phyloP scores from a whole-genome alignment of 108 stramenopile species.

The Nannochloropsis oceanica region DNA sequence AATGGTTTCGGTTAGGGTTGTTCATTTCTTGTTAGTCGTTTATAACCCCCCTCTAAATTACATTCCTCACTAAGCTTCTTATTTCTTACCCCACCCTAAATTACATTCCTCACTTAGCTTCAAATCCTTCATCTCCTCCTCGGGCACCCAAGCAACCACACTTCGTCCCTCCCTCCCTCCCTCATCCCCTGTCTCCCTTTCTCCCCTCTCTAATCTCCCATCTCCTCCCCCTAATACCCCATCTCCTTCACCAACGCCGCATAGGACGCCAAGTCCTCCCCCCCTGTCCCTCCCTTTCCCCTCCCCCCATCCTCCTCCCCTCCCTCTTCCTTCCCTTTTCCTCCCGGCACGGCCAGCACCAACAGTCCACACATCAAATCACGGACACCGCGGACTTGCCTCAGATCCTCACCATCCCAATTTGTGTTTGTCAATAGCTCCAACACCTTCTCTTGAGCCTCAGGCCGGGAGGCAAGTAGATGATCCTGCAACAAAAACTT shows the following conservation, averaged over 20 bases:
- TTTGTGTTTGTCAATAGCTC: constrained; percentile 19
- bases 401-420: constrained; percentile 26
- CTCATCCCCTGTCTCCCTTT: no score
- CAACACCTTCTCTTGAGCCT: constrained; percentile 13
- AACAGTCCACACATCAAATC: constrained; percentile 5
- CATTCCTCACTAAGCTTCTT: no score
- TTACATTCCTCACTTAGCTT: no score
- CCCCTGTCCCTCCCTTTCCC: background rate
- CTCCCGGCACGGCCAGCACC: constrained; percentile 6
- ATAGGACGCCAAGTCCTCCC: constrained; percentile 39
- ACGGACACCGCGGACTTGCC: background rate
- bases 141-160: no score
- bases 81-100: no score
- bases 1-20: no score
- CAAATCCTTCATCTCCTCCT: no score
- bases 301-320: background rate
- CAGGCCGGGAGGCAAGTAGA: background rate
- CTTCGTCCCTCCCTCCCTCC: no score
- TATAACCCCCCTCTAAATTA: no score
- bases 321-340: background rate
- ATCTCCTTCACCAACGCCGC: constrained; percentile 32
- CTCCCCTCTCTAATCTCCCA: no score
- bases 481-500: constrained; percentile 45
- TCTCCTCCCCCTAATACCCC: constrained; percentile 13
- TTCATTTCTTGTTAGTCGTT: no score